Evolutionary conservation across 78 protist species (phyloP).

Genomic region (Goniomonas avonlea): DNA sequence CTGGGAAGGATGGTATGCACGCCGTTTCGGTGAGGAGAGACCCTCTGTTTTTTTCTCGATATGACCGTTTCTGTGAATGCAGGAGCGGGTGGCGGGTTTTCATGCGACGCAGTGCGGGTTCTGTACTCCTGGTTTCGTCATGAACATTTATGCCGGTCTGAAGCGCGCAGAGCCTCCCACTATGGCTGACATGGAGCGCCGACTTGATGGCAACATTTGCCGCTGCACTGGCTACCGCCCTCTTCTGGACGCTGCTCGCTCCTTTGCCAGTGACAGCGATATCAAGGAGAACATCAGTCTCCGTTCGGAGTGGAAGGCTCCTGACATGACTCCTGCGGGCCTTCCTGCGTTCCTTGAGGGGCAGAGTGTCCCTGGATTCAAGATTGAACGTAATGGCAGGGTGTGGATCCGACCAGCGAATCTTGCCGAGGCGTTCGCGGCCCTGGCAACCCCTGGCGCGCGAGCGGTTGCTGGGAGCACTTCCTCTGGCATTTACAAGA

Average conservation of each 20-base stretch:
- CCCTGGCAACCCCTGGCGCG: neutral
- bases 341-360: too few relatives aligned
- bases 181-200: neutral
- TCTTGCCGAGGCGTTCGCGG: too few relatives aligned
- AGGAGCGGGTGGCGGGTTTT: conserved; percentile 2
- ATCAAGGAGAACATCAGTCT: too few relatives aligned
- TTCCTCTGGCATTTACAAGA: neutral
- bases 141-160: neutral
- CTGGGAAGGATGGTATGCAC: too few relatives aligned
- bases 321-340: too few relatives aligned
- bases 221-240: neutral
- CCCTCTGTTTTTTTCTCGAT: too few relatives aligned
- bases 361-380: too few relatives aligned
- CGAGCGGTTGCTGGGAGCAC: conserved; percentile 25
- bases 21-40: too few relatives aligned
- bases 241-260: neutral
- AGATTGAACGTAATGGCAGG: too few relatives aligned
- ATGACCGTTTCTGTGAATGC: too few relatives aligned
- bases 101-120: conserved; percentile 51
- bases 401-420: too few relatives aligned
- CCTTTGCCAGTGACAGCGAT: conserved; percentile 12
- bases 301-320: too few relatives aligned
- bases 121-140: conserved; percentile 39
- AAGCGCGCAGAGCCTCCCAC: neutral
- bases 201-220: conserved; percentile 19